Conservation (phyloP, 768 basidiomycete species). For the Serendipita indica region DNA sequence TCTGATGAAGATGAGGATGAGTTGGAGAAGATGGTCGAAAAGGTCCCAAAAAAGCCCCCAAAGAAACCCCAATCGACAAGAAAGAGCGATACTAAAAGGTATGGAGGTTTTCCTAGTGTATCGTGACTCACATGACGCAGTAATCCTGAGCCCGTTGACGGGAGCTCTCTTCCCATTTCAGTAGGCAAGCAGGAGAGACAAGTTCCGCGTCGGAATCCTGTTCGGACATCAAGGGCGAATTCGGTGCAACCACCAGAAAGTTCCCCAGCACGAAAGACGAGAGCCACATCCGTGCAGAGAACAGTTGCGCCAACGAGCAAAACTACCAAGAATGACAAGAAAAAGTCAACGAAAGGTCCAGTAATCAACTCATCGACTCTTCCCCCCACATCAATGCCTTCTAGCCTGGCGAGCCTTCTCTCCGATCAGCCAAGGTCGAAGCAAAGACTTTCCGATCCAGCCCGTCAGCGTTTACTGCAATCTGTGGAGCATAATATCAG, state of each 20-base stretch:
- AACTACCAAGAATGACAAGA: neutral
- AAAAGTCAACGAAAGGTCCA: neutral
- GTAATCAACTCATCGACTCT: neutral
- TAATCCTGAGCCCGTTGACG: no score
- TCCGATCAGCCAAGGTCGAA: neutral
- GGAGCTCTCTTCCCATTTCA: no score
- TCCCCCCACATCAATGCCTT: neutral
- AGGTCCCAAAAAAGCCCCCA: no score
- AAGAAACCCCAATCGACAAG: no score
- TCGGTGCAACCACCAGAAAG: no score
- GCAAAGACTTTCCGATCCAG: neutral
- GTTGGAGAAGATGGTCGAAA: neutral
- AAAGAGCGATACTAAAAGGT: no score
- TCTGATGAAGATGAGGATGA: neutral
- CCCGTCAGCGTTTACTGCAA: neutral
- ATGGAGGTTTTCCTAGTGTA: no score
- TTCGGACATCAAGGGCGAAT: neutral
- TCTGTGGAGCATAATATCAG: neutral
- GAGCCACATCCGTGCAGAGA: no score
- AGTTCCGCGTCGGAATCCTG: neutral
- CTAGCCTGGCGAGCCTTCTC: conserved; percentile 2
- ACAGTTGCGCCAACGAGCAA: neutral
- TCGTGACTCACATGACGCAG: no score
- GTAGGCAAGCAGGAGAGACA: no score
- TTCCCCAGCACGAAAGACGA: no score